Evolutionary conservation across 306 rosid species (phyloP), one percentile per base, ranked within the genome.

Genomic region (Glycine tomentella): DNA sequence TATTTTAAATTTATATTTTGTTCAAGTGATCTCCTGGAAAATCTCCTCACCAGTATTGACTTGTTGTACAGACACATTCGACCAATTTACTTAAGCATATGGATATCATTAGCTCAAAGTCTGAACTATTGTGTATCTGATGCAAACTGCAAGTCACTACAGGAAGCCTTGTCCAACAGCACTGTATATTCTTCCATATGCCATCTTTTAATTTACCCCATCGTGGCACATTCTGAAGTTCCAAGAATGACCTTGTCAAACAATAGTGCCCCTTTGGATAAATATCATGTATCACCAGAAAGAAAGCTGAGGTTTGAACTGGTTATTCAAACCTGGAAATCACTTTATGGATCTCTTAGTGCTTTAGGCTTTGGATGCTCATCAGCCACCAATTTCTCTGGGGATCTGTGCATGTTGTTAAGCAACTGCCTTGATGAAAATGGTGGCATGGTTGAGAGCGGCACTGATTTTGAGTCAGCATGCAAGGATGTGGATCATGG

Each of bases 151-250:
- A 42, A 68, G 82, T 44, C 80, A 9, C 46, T 75, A 66, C 83
- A 57, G 52, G 93, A 86, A 72, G 86, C 75, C 77, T 81, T 84
- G 76, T 88, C 87, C 44, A 87, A 89, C 76, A 84, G 75, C 44
- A 48, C 78, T 66, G 84, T 70, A 49, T 79, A 53, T 76, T 75
- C 84, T 81, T 69, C 87, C 51, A 75, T 85, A 50, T 80, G 89
- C 80, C 82, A 83, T 84, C 84, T 94, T 77, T 85, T 94, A 78
- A 61, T 83, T 75, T 90, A 90, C 71, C 98, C 98, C 64, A 85
- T 89, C n/a, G 63, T 86, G 74, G 87, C 84, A 78, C 80, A 73
- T 83, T 84, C 78, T 69, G 85, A 76, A 51, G 74, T 75, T 61
- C 52, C 84, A 77, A 86, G 76, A 69, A 72, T 78, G 81, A 74